These are phyloP conservation scores for Styphnolobium japonicum DNA, from an alignment of 306 rosid species.

Conservation along the genomic window DNA sequence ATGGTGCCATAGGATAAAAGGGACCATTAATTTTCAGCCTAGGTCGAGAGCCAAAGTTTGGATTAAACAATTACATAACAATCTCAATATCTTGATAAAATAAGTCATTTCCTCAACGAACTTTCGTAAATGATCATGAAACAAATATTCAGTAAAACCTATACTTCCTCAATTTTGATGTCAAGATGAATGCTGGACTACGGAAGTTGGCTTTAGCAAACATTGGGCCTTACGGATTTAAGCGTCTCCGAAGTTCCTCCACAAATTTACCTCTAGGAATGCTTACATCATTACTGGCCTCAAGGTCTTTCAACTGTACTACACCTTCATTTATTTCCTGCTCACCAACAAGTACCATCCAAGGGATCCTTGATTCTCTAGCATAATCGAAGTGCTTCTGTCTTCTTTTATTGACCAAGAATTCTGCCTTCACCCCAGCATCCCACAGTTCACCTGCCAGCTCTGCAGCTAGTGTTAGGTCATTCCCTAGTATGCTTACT, in stretches of 20 bases:
- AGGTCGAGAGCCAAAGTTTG: neutral
- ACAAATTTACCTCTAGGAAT: slow-evolving; percentile 52
- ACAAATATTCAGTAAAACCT: neutral
- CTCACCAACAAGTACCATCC: slow-evolving; percentile 80
- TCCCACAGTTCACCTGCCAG: slow-evolving; percentile 77
- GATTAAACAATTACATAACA: neutral
- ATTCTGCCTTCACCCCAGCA: slow-evolving; percentile 60
- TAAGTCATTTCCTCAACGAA: neutral
- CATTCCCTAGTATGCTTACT: slow-evolving; percentile 77
- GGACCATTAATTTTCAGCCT: neutral
- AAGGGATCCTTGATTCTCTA: slow-evolving; percentile 74
- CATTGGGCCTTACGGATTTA: slow-evolving; percentile 25
- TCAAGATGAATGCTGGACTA: neutral
- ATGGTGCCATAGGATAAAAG: neutral
- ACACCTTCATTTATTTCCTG: slow-evolving; percentile 63
- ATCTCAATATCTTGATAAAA: neutral
- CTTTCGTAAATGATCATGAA: neutral
- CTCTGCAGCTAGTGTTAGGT: slow-evolving; percentile 62
- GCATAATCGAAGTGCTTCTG: slow-evolving; percentile 76
- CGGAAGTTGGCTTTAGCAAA: neutral
- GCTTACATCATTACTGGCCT: slow-evolving; percentile 34
- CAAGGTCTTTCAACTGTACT: slow-evolving; percentile 57
- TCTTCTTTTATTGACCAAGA: slow-evolving; percentile 55
- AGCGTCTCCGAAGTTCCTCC: slow-evolving; percentile 57
- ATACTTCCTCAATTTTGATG: neutral